These are phyloP conservation scores for Erodium moschatum DNA, from an alignment of 441 rosid species.

Conservation along the genomic window DNA sequence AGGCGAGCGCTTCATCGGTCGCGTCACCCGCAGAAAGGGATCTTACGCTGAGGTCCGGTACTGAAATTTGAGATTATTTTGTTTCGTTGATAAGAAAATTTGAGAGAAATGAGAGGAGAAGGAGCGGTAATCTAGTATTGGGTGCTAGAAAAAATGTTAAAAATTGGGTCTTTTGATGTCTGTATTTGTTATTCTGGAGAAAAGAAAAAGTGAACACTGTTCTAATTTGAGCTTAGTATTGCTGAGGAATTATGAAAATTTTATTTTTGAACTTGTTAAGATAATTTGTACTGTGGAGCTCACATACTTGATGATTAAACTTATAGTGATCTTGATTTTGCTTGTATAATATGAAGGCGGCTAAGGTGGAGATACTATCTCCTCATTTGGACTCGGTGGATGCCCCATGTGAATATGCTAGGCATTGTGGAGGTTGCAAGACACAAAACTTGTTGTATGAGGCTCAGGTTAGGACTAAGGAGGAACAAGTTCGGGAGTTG, in stretches of 20 bases:
- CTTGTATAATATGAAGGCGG: constrained; percentile 34
- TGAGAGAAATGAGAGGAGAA: too few relatives aligned
- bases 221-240: neutral
- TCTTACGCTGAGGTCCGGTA: constrained; percentile 7
- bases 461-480: constrained; percentile 82
- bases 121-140: too few relatives aligned
- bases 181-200: too few relatives aligned
- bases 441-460: constrained; percentile 66
- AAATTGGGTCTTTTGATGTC: too few relatives aligned
- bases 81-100: too few relatives aligned
- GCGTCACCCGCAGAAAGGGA: constrained; percentile 71
- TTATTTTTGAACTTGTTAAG: neutral
- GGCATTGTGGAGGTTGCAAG: constrained; percentile 81
- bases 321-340: constrained; percentile 11
- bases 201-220: neutral
- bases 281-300: neutral
- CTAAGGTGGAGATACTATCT: constrained; percentile 58
- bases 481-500: constrained; percentile 65
- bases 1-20: constrained; percentile 79
- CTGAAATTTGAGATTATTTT: too few relatives aligned
- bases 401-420: constrained; percentile 86
- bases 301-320: too few relatives aligned
- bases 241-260: too few relatives aligned
- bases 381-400: constrained; percentile 65
- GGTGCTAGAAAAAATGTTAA: too few relatives aligned